Base-by-base conservation (phyloP, 75 land plant genomes). In the Sequoia sempervirens region DNA sequence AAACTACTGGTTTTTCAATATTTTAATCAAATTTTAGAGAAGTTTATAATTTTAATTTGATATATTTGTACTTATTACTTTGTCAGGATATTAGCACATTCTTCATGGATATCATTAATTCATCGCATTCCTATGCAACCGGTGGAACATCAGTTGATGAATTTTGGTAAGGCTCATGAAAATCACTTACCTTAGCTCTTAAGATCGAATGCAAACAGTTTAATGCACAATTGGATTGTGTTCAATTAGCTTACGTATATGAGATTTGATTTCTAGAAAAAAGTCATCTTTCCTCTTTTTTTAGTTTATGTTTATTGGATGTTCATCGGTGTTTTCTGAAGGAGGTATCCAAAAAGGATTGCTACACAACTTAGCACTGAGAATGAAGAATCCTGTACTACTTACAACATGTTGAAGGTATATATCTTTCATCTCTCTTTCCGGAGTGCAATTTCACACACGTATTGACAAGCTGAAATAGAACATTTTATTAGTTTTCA, bases 391-490 rank as follows among this genome's bases (percentile, higher is more conserved):
- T 89, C 96, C 32, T 97, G 99, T 80, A 95, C 99, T 73, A 97
- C 98, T 11, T 97, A 95, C 83, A 97, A 97, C 87, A 94, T 97
- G 99, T 92, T 97, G 3, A 97, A 97, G 95, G 99, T 90, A 68
- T 13, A 11, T 11, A 50, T 11, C 37, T 64, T 83, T 75, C 78
- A 75, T 34, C 78, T 38, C 15, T 32, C 38, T 34, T 37, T 17
- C 32, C 11, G 38, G 76, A 74, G 36, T 74, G 40, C 40, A 74
- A 13, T 2, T 38, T 4, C 41, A 34, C 78, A 36, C 34, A 75
- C 12, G 41, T 14, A 38, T 75, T 61, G 28, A 4, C 61, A 56
- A 18, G 61, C 17, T 74, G 32, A 74, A 36, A 26, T 15, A 74
- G 3, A 14, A 36, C 4, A 28, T 3, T 36, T 14, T 75, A 30